A percentile compares a stretch with the other conserved stretches of the same genome.
These are phyloP conservation scores for Lepidium didymum DNA, from an alignment of 345 rosid genomes.

Conservation along the genomic window DNA sequence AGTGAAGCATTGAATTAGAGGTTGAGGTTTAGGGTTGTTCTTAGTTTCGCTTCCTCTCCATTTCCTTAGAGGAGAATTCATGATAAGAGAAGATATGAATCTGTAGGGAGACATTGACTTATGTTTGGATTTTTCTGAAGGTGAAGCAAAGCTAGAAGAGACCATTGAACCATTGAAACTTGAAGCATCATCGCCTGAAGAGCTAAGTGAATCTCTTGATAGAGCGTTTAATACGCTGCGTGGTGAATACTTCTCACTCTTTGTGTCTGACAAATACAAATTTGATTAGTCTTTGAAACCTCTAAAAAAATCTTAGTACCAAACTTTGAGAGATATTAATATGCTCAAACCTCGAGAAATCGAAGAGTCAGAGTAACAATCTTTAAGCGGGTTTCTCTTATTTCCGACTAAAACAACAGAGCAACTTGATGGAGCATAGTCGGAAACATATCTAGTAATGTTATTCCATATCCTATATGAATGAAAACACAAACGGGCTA, in stretches of 20 bases:
- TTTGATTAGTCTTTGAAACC: not conserved
- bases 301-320: not conserved
- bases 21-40: constrained; percentile 35
- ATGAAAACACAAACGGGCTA: not conserved
- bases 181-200: constrained; percentile 51
- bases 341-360: constrained; percentile 36
- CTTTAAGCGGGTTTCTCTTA: constrained; percentile 22
- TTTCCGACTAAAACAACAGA: constrained; percentile 62
- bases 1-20: constrained; percentile 59
- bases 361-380: constrained; percentile 22
- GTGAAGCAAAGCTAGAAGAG: constrained; percentile 34
- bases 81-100: constrained; percentile 42
- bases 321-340: not conserved
- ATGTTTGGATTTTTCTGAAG: constrained; percentile 25
- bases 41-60: constrained; percentile 29
- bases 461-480: constrained; percentile 39
- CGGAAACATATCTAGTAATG: constrained; percentile 41
- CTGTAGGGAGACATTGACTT: constrained; percentile 42
- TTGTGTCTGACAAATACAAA: not conserved
- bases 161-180: constrained; percentile 43
- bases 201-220: constrained; percentile 43
- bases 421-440: constrained; percentile 56
- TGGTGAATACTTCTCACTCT: constrained; percentile 41
- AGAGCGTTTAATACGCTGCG: constrained; percentile 46
- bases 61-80: constrained; percentile 50